Percentiles rank a stretch among this genome's conserved stretches.
Evolutionary conservation across 352 stramenopile species (phyloP).

Genomic region (Phytophthora uliginosa): DNA sequence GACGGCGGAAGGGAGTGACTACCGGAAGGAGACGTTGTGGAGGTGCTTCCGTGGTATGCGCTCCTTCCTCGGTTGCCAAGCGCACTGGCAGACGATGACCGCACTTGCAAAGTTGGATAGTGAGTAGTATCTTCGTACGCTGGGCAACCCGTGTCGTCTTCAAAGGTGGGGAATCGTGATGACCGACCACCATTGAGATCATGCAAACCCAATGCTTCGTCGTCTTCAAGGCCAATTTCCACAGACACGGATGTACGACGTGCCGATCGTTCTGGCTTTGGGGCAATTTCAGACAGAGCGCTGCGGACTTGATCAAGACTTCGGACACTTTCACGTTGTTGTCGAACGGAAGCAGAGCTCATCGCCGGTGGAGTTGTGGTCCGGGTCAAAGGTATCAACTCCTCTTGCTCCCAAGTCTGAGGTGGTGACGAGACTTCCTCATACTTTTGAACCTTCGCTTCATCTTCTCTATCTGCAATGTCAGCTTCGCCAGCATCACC

Average conservation of each 20-base stretch:
- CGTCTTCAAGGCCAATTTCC: slow-evolving; percentile 23
- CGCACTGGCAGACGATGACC: slow-evolving; percentile 31
- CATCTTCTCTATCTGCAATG: slow-evolving; percentile 3
- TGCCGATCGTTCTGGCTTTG: background rate
- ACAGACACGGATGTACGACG: slow-evolving; percentile 6
- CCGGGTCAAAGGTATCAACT: background rate
- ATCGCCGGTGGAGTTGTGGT: slow-evolving; percentile 8
- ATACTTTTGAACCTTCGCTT: slow-evolving; percentile 5
- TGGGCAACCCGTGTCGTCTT: slow-evolving; percentile 69
- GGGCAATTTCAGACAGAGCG: slow-evolving; percentile 32
- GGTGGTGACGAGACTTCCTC: slow-evolving; percentile 21
- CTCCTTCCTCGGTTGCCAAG: slow-evolving; percentile 16
- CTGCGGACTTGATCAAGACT: slow-evolving; percentile 37
- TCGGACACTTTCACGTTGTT: slow-evolving; percentile 27
- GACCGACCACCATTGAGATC: slow-evolving; percentile 30
- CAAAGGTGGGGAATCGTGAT: slow-evolving; percentile 53
- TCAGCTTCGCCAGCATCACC: background rate
- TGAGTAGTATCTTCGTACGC: slow-evolving; percentile 59
- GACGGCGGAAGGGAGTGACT: slow-evolving; percentile 33
- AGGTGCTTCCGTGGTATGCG: background rate
- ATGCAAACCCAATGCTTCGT: slow-evolving; percentile 14
- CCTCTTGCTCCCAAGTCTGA: slow-evolving; percentile 13
- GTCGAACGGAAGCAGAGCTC: background rate
- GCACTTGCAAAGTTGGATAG: slow-evolving; percentile 15
- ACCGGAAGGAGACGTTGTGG: slow-evolving; percentile 7